phyloP scores from a whole-genome alignment of 2,329 filamentous ascomycete species.

The Stachybotrys elegans region DNA sequence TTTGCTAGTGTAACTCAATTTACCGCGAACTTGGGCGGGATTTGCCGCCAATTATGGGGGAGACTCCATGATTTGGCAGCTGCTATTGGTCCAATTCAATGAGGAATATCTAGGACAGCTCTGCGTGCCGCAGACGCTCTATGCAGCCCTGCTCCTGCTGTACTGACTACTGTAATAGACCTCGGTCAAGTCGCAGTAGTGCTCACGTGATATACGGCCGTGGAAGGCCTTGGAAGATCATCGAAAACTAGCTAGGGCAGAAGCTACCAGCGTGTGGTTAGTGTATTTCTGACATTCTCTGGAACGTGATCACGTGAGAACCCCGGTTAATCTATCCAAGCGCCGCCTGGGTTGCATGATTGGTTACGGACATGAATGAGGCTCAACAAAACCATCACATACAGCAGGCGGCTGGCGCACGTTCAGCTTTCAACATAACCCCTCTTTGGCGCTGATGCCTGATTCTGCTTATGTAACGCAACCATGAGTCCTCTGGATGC shows the following conservation, averaged over 20 bases:
- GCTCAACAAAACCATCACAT: neutral
- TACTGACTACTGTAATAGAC: neutral
- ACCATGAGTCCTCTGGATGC: neutral
- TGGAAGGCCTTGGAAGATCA: neutral
- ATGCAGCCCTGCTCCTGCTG: neutral
- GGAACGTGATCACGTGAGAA: neutral
- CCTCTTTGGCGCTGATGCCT: neutral
- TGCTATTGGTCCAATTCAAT: too few species aligned
- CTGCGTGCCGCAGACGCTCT: neutral
- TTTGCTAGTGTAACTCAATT: too few species aligned
- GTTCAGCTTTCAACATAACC: neutral
- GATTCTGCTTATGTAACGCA: neutral
- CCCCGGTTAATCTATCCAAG: neutral
- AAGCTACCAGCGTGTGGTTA: too few species aligned
- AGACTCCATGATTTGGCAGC: too few species aligned
- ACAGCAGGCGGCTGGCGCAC: neutral
- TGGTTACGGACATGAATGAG: neutral
- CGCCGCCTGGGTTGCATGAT: neutral
- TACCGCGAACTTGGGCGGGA: too few species aligned
- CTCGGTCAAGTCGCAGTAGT: neutral
- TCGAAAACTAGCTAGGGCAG: neutral
- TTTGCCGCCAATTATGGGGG: too few species aligned
- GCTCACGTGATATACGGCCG: neutral
- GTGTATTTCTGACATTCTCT: neutral
- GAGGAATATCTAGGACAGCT: too few species aligned